A percentile compares a stretch with the other conserved stretches of the same genome.
phyloP scores from a whole-genome alignment of 495 filamentous ascomycete genomes.

The Neurospora hispaniola region DNA sequence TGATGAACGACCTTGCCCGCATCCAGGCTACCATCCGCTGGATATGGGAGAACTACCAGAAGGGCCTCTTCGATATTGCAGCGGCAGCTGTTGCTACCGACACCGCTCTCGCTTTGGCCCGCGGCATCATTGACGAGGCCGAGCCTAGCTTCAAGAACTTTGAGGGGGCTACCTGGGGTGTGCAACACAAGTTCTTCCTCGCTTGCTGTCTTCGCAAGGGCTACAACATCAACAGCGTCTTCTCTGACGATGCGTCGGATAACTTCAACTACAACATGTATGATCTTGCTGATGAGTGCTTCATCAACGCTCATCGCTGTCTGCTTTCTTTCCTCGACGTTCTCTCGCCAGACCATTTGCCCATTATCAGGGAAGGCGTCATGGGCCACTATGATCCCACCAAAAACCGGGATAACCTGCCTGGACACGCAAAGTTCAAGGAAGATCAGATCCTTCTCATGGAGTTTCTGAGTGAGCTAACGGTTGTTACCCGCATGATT shows the following conservation, averaged over 20 bases:
- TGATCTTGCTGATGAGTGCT: slow-evolving; percentile 18
- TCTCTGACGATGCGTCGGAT: slow-evolving; percentile 2
- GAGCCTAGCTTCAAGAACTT: slow-evolving; percentile 16
- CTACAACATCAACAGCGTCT: slow-evolving; percentile 2
- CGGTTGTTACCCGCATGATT: slow-evolving; percentile 7
- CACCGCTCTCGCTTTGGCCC: slow-evolving; percentile 31
- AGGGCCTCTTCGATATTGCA: slow-evolving; percentile 23
- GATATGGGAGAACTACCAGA: slow-evolving; percentile 20
- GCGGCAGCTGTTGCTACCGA: slow-evolving; percentile 30
- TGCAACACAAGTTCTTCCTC: slow-evolving; percentile 16
- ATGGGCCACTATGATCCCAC: slow-evolving; percentile 22
- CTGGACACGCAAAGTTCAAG: slow-evolving; percentile 17
- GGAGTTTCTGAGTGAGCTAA: slow-evolving; percentile 22
- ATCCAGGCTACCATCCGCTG: slow-evolving; percentile 8
- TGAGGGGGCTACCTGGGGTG: slow-evolving; percentile 8
- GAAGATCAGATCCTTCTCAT: slow-evolving; percentile 24
- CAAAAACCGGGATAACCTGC: slow-evolving; percentile 17
- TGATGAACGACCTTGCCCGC: slow-evolving; percentile 17
- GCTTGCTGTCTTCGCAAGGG: slow-evolving; percentile 15
- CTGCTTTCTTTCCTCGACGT: slow-evolving; percentile 14
- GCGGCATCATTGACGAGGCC: slow-evolving; percentile 26
- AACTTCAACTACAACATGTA: slow-evolving; percentile 22
- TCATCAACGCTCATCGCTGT: slow-evolving; percentile 12
- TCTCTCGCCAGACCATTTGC: slow-evolving; percentile 9
- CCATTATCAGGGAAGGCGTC: slow-evolving; percentile 20